Evolutionary conservation across 179 eudicot species (phyloP), one percentile per base, ranked within the genome.

Genomic region (Drosera spatulata): DNA sequence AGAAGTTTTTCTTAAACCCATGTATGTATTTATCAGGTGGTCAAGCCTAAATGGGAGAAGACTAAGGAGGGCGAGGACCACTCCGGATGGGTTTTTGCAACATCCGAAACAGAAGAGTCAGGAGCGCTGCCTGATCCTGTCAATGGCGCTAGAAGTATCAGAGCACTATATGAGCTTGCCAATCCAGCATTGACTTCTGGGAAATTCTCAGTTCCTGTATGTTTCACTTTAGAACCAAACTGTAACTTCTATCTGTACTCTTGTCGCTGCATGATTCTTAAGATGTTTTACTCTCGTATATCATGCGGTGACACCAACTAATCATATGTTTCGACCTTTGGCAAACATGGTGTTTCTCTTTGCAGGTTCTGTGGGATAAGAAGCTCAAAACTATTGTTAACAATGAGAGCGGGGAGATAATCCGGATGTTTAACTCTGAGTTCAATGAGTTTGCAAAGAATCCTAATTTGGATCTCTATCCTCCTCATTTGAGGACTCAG

Each of bases 1-100:
- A 4, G 5, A 7, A 43, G 8, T 43, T 43, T 7, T 43, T 43
- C 45, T 43, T 43, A 43, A 4, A 4, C 45, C 33, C n/a, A 1
- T 51, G 14, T 51, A 5, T 14, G 6, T 37, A 6, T 51, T 51
- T 51, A 4, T 2, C 12, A 56, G 56, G 68, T 79, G 84, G 98
- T 84, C 86, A 79, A 79, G 45, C 67, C 96, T 11, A 78, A 58
- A 72, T 93, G 91, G 89, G 96, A 69, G 64, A 79, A 79, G 61
- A 93, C 96, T 9, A 93, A 82, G 71, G 93, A 82, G 57, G 76
- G 64, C 4, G 99, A 93, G 66, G 80, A 81, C 48, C 99, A 89
- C 72, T 80, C 72, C 80, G 99, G 96, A 75, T 93, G 99, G 99
- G 79, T 89, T 50, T 93, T 93, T 71, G 81, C 96, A 14, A 71